These are phyloP conservation scores for Fusarium sp. DNA, from an alignment of 2,329 filamentous ascomycete genomes.

Conservation along the genomic window DNA sequence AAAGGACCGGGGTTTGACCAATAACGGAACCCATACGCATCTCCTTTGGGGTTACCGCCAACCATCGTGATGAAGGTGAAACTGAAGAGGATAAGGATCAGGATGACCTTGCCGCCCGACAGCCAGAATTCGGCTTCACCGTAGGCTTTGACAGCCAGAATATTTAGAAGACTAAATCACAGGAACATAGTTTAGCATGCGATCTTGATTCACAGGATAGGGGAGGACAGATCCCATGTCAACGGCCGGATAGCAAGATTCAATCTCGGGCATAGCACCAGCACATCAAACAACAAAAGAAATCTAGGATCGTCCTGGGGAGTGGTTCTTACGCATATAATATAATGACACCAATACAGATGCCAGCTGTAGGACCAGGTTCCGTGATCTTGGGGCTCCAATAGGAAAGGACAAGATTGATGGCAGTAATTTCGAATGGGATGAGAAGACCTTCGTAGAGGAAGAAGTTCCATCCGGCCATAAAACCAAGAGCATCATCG, in stretches of 20 bases:
- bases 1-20: slow-evolving; percentile 63
- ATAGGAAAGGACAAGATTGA: slow-evolving; percentile 58
- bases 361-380: slow-evolving; percentile 74
- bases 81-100: slow-evolving; percentile 75
- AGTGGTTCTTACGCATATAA: slow-evolving; percentile 65
- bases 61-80: slow-evolving; percentile 87
- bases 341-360: slow-evolving; percentile 68
- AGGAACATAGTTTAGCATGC: slow-evolving; percentile 48
- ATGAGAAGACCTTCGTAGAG: slow-evolving; percentile 60
- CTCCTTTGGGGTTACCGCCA: slow-evolving; percentile 78
- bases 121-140: slow-evolving; percentile 81
- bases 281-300: slow-evolving; percentile 14
- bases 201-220: slow-evolving; percentile 18
- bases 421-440: slow-evolving; percentile 59
- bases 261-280: slow-evolving; percentile 7
- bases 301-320: slow-evolving; percentile 2
- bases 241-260: neutral
- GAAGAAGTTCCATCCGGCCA: slow-evolving; percentile 60
- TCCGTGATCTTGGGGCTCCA: slow-evolving; percentile 62
- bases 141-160: slow-evolving; percentile 74
- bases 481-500: slow-evolving; percentile 73
- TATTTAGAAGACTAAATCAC: slow-evolving; percentile 65
- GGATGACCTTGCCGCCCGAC: slow-evolving; percentile 71
- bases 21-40: slow-evolving; percentile 77
- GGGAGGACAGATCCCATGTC: slow-evolving; percentile 12